Evolutionary conservation across 2,329 filamentous ascomycete genomes (phyloP).

Genomic region (Mycogone perniciosa): DNA sequence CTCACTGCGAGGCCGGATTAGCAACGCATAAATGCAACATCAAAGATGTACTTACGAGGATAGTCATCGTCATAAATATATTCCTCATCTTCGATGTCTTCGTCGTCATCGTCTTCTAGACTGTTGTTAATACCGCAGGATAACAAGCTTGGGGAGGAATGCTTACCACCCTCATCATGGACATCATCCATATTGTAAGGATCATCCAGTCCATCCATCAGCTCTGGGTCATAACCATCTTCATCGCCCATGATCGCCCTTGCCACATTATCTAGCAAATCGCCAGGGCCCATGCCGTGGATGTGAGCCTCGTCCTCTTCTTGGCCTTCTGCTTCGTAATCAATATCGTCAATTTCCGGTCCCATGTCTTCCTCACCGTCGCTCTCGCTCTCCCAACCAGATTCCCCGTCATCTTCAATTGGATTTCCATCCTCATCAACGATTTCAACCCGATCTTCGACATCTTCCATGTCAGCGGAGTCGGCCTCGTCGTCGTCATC

Average conservation of each 20-base stretch:
- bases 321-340: conserved; percentile 51
- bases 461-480: conserved; percentile 43
- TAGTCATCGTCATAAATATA: conserved; percentile 56
- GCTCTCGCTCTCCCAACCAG: conserved; percentile 55
- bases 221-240: conserved; percentile 46
- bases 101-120: conserved; percentile 53
- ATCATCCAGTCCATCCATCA: conserved; percentile 45
- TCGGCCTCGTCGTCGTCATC: conserved; percentile 42
- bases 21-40: neutral
- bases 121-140: conserved; percentile 6
- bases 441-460: conserved; percentile 50
- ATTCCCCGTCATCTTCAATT: conserved; percentile 53
- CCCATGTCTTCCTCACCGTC: conserved; percentile 50
- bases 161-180: conserved; percentile 53
- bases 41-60: conserved; percentile 40
- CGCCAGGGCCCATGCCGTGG: conserved; percentile 37
- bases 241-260: conserved; percentile 49
- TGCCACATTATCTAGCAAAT: conserved; percentile 47
- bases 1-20: conserved; percentile 7
- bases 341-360: conserved; percentile 47
- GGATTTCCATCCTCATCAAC: conserved; percentile 57
- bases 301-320: conserved; percentile 48
- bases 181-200: conserved; percentile 45
- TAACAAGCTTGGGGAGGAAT: neutral
- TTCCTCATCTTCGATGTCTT: conserved; percentile 63